Percentiles rank a stretch among this genome's conserved stretches.
phyloP scores from a whole-genome alignment of 2,329 filamentous ascomycete genomes.

The Didymella pinodella region DNA sequence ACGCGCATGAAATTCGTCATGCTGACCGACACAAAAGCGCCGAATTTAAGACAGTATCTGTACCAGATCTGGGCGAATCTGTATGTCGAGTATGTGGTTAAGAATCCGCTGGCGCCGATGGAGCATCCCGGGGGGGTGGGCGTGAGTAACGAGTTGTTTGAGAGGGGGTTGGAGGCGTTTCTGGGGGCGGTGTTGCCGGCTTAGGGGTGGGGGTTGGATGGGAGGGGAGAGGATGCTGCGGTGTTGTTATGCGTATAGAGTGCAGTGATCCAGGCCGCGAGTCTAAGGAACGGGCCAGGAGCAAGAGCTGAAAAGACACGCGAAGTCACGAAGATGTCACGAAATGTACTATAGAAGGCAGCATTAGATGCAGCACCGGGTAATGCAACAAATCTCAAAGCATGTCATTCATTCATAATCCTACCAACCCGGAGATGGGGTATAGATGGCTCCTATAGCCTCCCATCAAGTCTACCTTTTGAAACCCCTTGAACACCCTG shows the following conservation, averaged over 20 bases:
- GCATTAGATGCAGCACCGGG: not conserved
- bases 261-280: too few relatives aligned
- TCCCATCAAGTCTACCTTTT: conserved; percentile 8
- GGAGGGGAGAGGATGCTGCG: not conserved
- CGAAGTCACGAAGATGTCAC: too few relatives aligned
- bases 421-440: conserved; percentile 5
- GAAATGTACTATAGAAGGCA: not conserved
- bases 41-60: conserved; percentile 90
- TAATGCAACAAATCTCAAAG: not conserved
- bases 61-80: conserved; percentile 99
- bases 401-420: conserved; percentile 17
- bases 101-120: conserved; percentile 68
- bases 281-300: not conserved
- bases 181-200: conserved; percentile 60
- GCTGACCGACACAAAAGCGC: conserved; percentile 87
- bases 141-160: conserved; percentile 71
- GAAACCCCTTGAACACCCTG: conserved; percentile 7
- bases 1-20: conserved; percentile 96
- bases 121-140: conserved; percentile 69
- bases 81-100: conserved; percentile 89
- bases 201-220: conserved; percentile 23
- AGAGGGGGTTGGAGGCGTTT: conserved; percentile 76
- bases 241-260: not conserved
- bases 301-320: not conserved
- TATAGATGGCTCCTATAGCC: conserved; percentile 3